Evolutionary conservation across 306 rosid genomes (phyloP).

Genomic region (Quercus alba): DNA sequence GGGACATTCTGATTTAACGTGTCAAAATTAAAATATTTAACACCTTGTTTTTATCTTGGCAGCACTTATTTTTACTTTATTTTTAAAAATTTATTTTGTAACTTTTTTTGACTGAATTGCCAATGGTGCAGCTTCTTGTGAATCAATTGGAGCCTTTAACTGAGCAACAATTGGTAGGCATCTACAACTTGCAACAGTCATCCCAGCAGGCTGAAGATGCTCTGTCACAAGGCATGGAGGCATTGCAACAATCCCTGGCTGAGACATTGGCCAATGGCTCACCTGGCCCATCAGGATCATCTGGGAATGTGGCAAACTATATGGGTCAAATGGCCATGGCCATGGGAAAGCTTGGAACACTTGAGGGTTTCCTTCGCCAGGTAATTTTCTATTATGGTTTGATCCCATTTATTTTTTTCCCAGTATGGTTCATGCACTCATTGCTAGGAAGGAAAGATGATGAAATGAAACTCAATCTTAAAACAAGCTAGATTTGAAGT

Average conservation of each 20-base stretch:
- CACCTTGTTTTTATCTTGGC: not conserved
- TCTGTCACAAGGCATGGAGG: constrained; percentile 96
- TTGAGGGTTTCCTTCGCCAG: constrained; percentile 94
- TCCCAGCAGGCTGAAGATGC: constrained; percentile 98
- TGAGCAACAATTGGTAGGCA: constrained; percentile 83
- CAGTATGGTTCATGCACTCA: not conserved
- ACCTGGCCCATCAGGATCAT: constrained; percentile 64
- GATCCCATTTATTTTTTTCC: not conserved
- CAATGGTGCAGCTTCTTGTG: constrained; percentile 64
- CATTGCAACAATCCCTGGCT: constrained; percentile 92
- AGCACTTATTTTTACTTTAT: not conserved
- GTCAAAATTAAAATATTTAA: not conserved
- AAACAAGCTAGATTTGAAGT: not conserved
- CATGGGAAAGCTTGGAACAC: constrained; percentile 97
- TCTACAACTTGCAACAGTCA: constrained; percentile 88
- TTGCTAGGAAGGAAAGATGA: not conserved
- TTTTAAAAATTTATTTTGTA: not conserved
- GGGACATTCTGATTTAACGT: not conserved
- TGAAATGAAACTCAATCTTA: not conserved
- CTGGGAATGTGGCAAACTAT: constrained; percentile 91
- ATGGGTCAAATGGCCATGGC: constrained; percentile 99
- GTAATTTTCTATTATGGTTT: constrained; percentile 22
- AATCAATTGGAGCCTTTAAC: constrained; percentile 91
- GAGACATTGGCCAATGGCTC: constrained; percentile 88
- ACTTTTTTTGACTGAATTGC: constrained; percentile 10